Evolutionary conservation across 2,329 filamentous ascomycete genomes (phyloP).

Genomic region (Phyllosticta ampelicida): DNA sequence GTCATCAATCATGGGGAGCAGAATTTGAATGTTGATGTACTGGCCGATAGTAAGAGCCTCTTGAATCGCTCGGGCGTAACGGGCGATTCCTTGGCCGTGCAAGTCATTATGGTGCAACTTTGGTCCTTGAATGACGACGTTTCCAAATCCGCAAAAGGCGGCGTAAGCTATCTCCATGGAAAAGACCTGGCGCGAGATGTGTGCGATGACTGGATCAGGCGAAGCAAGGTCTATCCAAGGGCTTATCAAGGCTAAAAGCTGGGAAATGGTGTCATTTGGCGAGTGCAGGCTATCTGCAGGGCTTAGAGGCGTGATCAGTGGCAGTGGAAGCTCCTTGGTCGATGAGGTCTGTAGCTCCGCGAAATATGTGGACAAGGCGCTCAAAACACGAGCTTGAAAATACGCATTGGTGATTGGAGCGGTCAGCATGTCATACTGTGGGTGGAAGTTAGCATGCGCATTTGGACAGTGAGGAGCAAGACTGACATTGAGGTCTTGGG

Average conservation of each 20-base stretch:
- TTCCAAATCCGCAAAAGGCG: slow-evolving; percentile 83
- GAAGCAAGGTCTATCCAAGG: slow-evolving; percentile 89
- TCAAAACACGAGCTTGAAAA: slow-evolving; percentile 59
- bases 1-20: slow-evolving; percentile 74
- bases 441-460: neutral
- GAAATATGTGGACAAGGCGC: slow-evolving; percentile 48
- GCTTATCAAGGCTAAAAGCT: slow-evolving; percentile 70
- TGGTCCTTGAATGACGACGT: slow-evolving; percentile 72
- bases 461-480: neutral
- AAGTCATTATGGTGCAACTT: slow-evolving; percentile 47
- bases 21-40: slow-evolving; percentile 69
- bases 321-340: slow-evolving; percentile 30
- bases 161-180: slow-evolving; percentile 90
- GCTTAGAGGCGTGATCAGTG: slow-evolving; percentile 52
- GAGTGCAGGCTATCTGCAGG: slow-evolving; percentile 68
- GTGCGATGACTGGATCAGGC: slow-evolving; percentile 68
- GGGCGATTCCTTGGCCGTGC: slow-evolving; percentile 43
- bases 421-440: slow-evolving; percentile 70
- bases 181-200: slow-evolving; percentile 79
- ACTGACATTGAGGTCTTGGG: slow-evolving; percentile 59
- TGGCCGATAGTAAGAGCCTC: slow-evolving; percentile 66
- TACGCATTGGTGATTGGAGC: slow-evolving; percentile 64
- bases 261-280: slow-evolving; percentile 56
- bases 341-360: slow-evolving; percentile 33
- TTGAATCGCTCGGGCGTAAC: slow-evolving; percentile 75